A percentile compares a stretch with the other conserved stretches of the same genome.
Conservation (phyloP, 225 moss, liverwort and hornwort species). For the Takakia lepidozioides region DNA sequence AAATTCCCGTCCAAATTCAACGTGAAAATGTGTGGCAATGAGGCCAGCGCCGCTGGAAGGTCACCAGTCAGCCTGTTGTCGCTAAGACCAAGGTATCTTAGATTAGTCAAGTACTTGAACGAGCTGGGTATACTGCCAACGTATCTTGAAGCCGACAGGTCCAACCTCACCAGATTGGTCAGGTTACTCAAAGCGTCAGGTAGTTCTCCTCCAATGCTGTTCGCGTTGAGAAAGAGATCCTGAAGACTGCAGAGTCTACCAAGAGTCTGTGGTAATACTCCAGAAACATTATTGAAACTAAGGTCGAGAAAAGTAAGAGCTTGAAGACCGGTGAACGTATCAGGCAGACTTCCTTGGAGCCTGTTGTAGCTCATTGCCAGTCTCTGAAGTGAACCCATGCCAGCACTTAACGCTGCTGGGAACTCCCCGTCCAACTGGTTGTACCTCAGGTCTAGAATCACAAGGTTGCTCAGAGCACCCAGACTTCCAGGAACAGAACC, state of each 20-base stretch:
- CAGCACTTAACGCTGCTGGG: not conserved
- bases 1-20: conserved; percentile 29
- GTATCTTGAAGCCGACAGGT: conserved; percentile 15
- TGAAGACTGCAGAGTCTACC: not conserved
- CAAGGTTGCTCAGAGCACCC: not conserved
- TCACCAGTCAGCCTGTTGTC: conserved; percentile 23
- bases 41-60: conserved; percentile 16
- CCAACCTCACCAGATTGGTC: conserved; percentile 13
- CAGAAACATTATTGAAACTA: not conserved
- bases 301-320: conserved; percentile 2
- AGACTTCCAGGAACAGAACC: conserved; percentile 20
- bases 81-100: conserved; percentile 15
- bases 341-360: not conserved
- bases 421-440: conserved; percentile 4
- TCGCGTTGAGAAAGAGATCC: conserved; percentile 3
- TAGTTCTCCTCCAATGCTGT: not conserved
- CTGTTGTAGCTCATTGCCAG: conserved; percentile 30
- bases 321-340: not conserved
- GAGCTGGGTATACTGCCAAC: conserved; percentile 22
- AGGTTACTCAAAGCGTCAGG: conserved; percentile 11
- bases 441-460: conserved; percentile 3
- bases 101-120: conserved; percentile 13
- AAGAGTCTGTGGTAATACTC: not conserved
- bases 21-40: conserved; percentile 16
- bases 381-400: conserved; percentile 9